A percentile compares a stretch with the other conserved stretches of the same genome.
Conservation (phyloP, 345 rosid genomes). For the Microthlaspi erraticum region DNA sequence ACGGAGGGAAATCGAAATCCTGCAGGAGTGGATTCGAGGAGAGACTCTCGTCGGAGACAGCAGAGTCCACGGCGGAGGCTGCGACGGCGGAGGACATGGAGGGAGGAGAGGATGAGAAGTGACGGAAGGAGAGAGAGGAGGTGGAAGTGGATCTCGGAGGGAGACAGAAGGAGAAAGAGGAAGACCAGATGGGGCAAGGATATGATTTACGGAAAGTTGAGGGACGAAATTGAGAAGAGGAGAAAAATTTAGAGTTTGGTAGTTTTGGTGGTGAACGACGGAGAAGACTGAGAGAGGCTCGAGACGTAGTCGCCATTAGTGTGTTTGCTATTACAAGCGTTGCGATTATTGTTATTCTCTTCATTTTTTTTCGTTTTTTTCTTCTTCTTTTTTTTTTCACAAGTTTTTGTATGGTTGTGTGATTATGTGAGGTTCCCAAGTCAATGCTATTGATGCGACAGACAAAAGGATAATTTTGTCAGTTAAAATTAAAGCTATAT, state of each 20-base stretch:
- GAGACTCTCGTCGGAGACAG: constrained; percentile 10
- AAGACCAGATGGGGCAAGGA: constrained; percentile 64
- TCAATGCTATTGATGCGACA: background rate
- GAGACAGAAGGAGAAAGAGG: constrained; percentile 57
- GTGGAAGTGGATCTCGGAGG: constrained; percentile 45
- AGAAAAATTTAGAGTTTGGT: constrained; percentile 34
- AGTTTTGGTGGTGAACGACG: constrained; percentile 29
- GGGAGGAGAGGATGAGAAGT: constrained; percentile 41
- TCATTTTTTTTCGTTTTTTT: constrained; percentile 23
- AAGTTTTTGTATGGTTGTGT: background rate
- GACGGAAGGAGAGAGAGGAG: constrained; percentile 22
- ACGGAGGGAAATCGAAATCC: constrained; percentile 83
- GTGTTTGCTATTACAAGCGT: constrained; percentile 34
- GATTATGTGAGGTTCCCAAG: background rate
- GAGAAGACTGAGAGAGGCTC: constrained; percentile 48
- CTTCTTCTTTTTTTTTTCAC: background rate
- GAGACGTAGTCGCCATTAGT: constrained; percentile 50
- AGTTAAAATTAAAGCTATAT: background rate
- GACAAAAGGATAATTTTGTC: background rate
- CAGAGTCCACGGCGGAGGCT: constrained; percentile 24
- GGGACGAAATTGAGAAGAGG: constrained; percentile 47
- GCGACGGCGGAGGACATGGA: constrained; percentile 51
- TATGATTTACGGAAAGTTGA: constrained; percentile 45
- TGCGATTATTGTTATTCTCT: constrained; percentile 38
- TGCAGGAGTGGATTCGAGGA: constrained; percentile 64